Percentiles rank a stretch among this genome's conserved stretches.
Conservation (phyloP, 106 monocot species). For the Apostasia ramifera region DNA sequence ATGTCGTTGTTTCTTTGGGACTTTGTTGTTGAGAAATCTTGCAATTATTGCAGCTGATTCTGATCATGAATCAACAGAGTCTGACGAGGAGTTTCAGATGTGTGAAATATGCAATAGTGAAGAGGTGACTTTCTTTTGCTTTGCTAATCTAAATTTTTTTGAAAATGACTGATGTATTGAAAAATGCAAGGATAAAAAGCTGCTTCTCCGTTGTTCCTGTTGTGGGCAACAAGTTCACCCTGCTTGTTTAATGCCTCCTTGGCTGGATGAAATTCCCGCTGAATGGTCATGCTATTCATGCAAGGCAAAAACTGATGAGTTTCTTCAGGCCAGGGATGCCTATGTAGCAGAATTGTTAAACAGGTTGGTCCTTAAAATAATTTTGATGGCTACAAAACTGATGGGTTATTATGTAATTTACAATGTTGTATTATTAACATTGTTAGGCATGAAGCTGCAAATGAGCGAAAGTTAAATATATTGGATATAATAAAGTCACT, state of each 20-base stretch:
- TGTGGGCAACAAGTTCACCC: constrained; percentile 80
- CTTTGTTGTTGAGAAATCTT: constrained; percentile 4
- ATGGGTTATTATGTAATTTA: neutral
- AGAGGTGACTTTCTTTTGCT: constrained; percentile 49
- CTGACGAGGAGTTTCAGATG: constrained; percentile 97
- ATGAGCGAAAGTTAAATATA: constrained; percentile 68
- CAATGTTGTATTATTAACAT: neutral
- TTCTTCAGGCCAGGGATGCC: constrained; percentile 63
- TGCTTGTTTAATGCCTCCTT: constrained; percentile 75
- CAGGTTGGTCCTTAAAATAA: constrained; percentile 33
- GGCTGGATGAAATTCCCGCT: constrained; percentile 41
- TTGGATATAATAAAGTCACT: constrained; percentile 80
- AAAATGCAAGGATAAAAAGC: constrained; percentile 58
- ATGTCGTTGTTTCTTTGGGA: no score
- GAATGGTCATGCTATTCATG: constrained; percentile 93
- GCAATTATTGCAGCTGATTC: constrained; percentile 64
- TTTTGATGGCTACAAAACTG: neutral
- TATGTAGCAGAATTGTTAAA: constrained; percentile 71
- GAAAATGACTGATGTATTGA: constrained; percentile 1
- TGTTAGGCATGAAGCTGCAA: constrained; percentile 74
- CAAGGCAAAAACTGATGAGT: constrained; percentile 82
- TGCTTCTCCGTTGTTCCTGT: constrained; percentile 87
- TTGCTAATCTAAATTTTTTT: constrained; percentile 11
- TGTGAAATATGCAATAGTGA: constrained; percentile 85
- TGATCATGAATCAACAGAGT: constrained; percentile 65